Evolutionary conservation across 2,329 filamentous ascomycete species (phyloP), one percentile per base, ranked within the genome.

Genomic region (Sclerotinia subarctica): DNA sequence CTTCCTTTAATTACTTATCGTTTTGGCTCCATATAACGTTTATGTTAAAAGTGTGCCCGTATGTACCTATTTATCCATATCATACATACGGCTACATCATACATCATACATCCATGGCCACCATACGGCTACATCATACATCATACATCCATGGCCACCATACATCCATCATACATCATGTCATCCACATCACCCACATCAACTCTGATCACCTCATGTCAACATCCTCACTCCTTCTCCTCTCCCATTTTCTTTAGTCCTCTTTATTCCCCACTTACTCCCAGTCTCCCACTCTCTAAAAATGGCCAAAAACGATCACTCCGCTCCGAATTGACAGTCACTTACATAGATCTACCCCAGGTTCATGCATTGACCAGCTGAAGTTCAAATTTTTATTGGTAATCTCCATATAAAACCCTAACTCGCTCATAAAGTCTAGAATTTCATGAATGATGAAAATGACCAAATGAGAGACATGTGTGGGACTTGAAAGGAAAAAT

Each of bases 271-370:
- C 44, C 58, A 49, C 58, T 15, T 8, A 5, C 58, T 60, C 58
- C 44, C 58, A 49, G 26, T 17, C 44, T 35, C 58, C 49, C 58
- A 49, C 44, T 17, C 44, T 35, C 58, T 60, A 44, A 47, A 35
- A 60, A 49, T 24, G 29, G 29, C 17, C 58, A 49, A 60, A 35
- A 49, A 60, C 58, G 26, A 49, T 19, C 7, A 58, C 38, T 58
- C 54, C 54, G 15, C 54, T 44, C 17, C n/a, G n/a, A 58, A 44
- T 58, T 58, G 54, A 17, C 19, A 24, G 21, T 32, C 44, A 10
- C 58, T 60, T 42, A 60, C 44, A 60, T 11, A 35, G 44, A 60
- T 60, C 58, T 60, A 60, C 58, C 58, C 58, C 58, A 60, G 58
- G 58, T 60, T 60, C 58, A 26, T 60, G 58, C 58, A 60, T 60